Evolutionary conservation across 2,329 filamentous ascomycete genomes (phyloP), one percentile per base, ranked within the genome.

Genomic region (Venturia carpophila): DNA sequence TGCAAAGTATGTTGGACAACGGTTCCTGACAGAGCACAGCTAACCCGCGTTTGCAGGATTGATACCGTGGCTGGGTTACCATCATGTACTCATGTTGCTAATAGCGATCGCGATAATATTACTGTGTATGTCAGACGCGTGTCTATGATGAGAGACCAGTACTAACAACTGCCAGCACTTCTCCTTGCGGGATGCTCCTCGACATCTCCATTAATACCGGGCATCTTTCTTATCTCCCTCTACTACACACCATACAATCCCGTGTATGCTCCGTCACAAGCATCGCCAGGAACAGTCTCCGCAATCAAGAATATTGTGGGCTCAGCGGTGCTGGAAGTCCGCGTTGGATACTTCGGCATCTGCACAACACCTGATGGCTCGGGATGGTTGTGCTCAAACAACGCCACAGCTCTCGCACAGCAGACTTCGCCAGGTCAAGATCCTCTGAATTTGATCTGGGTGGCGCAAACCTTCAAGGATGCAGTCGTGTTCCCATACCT

Each of bases 401-500:
- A 99, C 77, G 94, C 94, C 24, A 97, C 93, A 2, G 87, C 92
- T 2, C 83, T 99, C 60, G 93, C 94, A 45, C 89, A 94, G 75
- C 88, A 96, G 77, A 85, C 97, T 55, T 88, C 85, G 24, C 86
- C 96, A 52, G 92, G 97, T 73, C 90, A 97, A 77, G 94, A 99
- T 78, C 94, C 94, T 47, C 82, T 99, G 73, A 99, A 99, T 76
- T 80, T 99, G 72, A 92, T 99, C 71, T 99, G 93, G 94, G 85
- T 99, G 65, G 93, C 94, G 30, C 88, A 89, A 71, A 96, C 96
- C 69, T 99, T 99, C 80, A 97, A 97, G 77, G 92, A 97, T 76
- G 93, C 92, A 78, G 94, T 99, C 75, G 93, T 99, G 56, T 99
- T 99, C 75, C 94, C 94, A 11, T 99, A 97, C 74, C 80, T 99